Evolutionary conservation across 169 alveolate species (phyloP).

Genomic region (Babesia gibsoni): DNA sequence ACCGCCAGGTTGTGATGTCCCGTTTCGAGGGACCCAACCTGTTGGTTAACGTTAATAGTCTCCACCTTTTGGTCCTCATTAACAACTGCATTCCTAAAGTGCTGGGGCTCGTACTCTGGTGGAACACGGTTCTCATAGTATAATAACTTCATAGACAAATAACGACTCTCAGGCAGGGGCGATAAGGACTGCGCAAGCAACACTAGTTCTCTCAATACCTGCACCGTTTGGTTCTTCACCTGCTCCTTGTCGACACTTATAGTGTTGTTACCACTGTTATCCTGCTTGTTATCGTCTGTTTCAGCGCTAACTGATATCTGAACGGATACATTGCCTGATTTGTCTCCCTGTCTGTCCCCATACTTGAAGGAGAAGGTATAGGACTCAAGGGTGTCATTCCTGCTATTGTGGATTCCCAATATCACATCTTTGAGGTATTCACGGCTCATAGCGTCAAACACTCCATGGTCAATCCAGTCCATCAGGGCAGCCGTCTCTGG

Average conservation of each 20-base stretch:
- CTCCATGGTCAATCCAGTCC: constrained; percentile 83
- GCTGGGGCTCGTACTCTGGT: constrained; percentile 77
- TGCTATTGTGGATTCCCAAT: constrained; percentile 72
- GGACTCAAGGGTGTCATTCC: constrained; percentile 74
- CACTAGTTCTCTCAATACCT: constrained; percentile 72
- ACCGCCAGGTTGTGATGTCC: constrained; percentile 40
- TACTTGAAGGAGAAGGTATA: constrained; percentile 40
- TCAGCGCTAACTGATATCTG: constrained; percentile 21
- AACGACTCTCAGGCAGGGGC: constrained; percentile 79
- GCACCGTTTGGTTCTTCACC: constrained; percentile 41
- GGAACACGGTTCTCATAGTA: constrained; percentile 81
- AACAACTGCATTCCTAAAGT: constrained; percentile 70
- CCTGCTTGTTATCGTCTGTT: not conserved
- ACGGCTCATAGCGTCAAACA: constrained; percentile 77
- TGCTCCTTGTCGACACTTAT: constrained; percentile 58
- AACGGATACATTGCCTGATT: not conserved
- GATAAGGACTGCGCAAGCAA: constrained; percentile 78
- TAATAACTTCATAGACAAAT: constrained; percentile 75
- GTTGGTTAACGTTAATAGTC: constrained; percentile 63
- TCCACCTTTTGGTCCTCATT: constrained; percentile 60
- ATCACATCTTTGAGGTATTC: constrained; percentile 65
- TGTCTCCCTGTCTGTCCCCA: not conserved
- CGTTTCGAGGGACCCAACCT: constrained; percentile 65
- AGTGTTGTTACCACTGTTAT: too few species aligned
- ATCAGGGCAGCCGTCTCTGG: constrained; percentile 60